These are phyloP conservation scores for Erodium texanum DNA, from an alignment of 441 rosid genomes.

Conservation along the genomic window DNA sequence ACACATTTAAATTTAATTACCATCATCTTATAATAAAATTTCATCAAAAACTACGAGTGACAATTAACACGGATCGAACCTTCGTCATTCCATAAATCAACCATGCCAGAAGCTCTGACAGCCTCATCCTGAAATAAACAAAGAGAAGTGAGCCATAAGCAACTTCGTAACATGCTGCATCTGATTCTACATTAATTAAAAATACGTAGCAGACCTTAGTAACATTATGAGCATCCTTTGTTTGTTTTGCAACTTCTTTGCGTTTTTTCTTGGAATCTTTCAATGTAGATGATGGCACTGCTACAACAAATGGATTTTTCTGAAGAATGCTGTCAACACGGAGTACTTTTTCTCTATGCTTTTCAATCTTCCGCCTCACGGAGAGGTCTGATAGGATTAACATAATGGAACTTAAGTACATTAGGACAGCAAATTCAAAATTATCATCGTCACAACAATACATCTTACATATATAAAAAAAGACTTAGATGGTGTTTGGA, in stretches of 20 bases:
- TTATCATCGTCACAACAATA: too few species aligned
- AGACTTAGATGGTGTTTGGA: too few species aligned
- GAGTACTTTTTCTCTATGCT: slow-evolving; percentile 58
- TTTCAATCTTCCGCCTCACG: slow-evolving; percentile 72
- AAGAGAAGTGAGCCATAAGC: slow-evolving; percentile 9
- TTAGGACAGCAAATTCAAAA: background rate
- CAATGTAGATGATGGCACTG: slow-evolving; percentile 48
- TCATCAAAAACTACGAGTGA: background rate
- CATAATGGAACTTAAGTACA: background rate
- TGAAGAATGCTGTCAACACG: slow-evolving; percentile 50
- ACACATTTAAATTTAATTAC: slow-evolving; percentile 11
- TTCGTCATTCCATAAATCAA: slow-evolving; percentile 58
- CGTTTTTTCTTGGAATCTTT: slow-evolving; percentile 30
- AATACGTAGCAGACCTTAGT: slow-evolving; percentile 28
- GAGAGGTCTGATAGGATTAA: slow-evolving; percentile 42
- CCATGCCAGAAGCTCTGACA: slow-evolving; percentile 35
- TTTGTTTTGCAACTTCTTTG: slow-evolving; percentile 18
- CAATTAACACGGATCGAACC: slow-evolving; percentile 24
- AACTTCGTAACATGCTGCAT: slow-evolving; percentile 6
- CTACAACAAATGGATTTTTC: slow-evolving; percentile 64
- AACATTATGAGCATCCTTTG: slow-evolving; percentile 22
- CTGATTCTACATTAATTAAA: background rate
- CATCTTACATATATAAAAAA: too few species aligned
- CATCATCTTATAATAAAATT: background rate
- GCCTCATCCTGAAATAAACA: slow-evolving; percentile 28